These are phyloP conservation scores for Boletus bicolor DNA, from an alignment of 768 basidiomycete genomes.

Conservation along the genomic window DNA sequence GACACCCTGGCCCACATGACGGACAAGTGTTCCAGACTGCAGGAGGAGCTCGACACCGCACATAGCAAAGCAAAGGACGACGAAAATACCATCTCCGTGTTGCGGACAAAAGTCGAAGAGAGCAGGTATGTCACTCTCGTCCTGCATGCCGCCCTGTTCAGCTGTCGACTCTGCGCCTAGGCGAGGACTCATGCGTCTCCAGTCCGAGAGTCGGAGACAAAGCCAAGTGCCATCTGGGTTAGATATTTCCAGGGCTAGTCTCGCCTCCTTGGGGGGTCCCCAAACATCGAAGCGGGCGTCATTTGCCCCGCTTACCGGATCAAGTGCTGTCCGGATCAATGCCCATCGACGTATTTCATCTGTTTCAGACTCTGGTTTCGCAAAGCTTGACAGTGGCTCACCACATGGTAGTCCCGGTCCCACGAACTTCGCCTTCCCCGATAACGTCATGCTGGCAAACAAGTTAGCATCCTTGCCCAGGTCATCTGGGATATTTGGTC, in stretches of 20 bases:
- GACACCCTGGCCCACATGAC: slow-evolving; percentile 63
- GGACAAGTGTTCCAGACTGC: slow-evolving; percentile 58
- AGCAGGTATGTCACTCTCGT: slow-evolving; percentile 55
- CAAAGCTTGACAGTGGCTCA: slow-evolving; percentile 33
- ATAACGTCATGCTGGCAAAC: slow-evolving; percentile 20
- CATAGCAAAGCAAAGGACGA: slow-evolving; percentile 60
- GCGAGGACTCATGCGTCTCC: slow-evolving; percentile 83
- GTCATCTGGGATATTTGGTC: slow-evolving; percentile 53
- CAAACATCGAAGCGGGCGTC: slow-evolving; percentile 67
- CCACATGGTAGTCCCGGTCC: slow-evolving; percentile 33
- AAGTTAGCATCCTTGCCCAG: slow-evolving; percentile 29
- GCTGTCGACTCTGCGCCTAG: slow-evolving; percentile 35
- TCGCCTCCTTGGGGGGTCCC: slow-evolving; percentile 39
- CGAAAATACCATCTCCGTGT: slow-evolving; percentile 69
- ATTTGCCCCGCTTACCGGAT: slow-evolving; percentile 69
- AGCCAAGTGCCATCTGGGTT: slow-evolving; percentile 49
- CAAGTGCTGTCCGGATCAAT: slow-evolving; percentile 40
- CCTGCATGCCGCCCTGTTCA: not conserved
- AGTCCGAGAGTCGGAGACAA: slow-evolving; percentile 69
- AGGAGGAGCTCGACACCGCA: slow-evolving; percentile 53
- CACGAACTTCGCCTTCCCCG: slow-evolving; percentile 34
- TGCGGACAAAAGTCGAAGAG: slow-evolving; percentile 84
- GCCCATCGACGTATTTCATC: slow-evolving; percentile 73
- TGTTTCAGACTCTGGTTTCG: slow-evolving; percentile 57
- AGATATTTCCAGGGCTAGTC: slow-evolving; percentile 54